Base-by-base conservation (phyloP, 1,139 yeast genomes). In the Sugiyamaella grinbergsii region DNA sequence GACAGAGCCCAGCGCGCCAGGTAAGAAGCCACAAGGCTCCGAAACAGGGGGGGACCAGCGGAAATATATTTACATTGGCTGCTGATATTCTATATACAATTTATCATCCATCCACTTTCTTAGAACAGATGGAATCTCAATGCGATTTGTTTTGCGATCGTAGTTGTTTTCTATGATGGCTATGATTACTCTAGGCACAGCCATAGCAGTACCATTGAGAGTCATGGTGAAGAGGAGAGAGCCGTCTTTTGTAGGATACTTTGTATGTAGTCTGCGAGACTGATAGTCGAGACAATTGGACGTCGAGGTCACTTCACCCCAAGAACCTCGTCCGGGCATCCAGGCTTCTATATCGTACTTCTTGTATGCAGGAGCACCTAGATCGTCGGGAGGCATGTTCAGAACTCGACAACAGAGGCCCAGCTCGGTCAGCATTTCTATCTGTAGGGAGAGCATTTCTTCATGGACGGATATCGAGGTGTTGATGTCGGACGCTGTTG, bases 261-360 rank as follows among this genome's bases (percentile, higher is more conserved):
- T 80, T 8, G 94, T 84, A 39, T 85, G 83, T 60, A 93, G 74
- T 59, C 98, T 76, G 67, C 96, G 77, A 6, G 96, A 73, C 69
- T 94, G 99, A 66, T 81, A 94, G 60, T 91, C 98, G 2, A 91
- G 81, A 68, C 99, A 94, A 63, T 91, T 93, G 1, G 98, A 90
- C 1, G 94, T 76, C 38, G 96, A 88, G 0, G 96, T 83, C 31
- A 93, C 76, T 64, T 94, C 99, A 2, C 99, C 99, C 89, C 95
- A 94, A 1, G 71, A 70, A 1, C 89, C 89, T 61, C 97, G 79
- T 1, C 98, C 98, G 0, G 98, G 98, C 97, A 94, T 93, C 93
- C 96, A 89, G 0, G 94, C 96, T 68, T 94, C 99, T 50, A 91
- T 87, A 62, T 94, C 98, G 63, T 83, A 89, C 68, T 94, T 94